Base-by-base conservation (phyloP, 163 green algal species). In the Chlamydomonas reinhardtii region DNA sequence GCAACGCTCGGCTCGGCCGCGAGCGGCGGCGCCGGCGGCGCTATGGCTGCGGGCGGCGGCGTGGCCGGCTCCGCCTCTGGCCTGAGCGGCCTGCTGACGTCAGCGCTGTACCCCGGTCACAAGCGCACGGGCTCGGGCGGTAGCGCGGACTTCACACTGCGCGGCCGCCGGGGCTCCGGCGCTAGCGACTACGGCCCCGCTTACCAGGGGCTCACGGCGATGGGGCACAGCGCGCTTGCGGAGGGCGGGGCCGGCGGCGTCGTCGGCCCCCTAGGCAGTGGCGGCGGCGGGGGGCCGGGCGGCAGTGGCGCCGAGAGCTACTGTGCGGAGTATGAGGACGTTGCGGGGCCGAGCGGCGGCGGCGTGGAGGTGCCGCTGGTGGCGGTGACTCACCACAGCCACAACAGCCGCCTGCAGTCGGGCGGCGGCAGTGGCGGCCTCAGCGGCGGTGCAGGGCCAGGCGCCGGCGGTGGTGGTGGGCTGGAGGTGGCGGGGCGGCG, bases 341-440 rank as follows among this genome's bases (percentile, higher is more conserved):
- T 35, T 37, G 76, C 62, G 62, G 62, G 35, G 35, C 27, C 59
- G 9, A 32, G 71, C 39, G 43, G 31, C 73, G 73, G 73, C 29
- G 74, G 74, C 22, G 74, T 62, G 35, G 76, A 83, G 76, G 64
- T 83, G 39, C 76, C 76, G 27, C 35, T 73, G 62, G 64, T 64
- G 61, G 62, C 76, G 35, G 76, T 64, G 37, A 43, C 37, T 4
- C 76, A 79, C 52, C 32, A 72, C 56, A 22, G 22, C 34, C 24
- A 32, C 2, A 32, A 35, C 32, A 15, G 54, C 39, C 4, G 8
- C 48, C 14, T 56, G 48, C 48, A 56, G 8, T 37, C 5, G 52
- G 56, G 9, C 4, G 31, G 65, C 32, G 56, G 74, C 34, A 32
- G 31, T 61, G 56, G 74, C 17, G 59, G 56, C 24, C 27, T 32